Percentiles rank a stretch among this genome's conserved stretches.
These are phyloP conservation scores for Crithidia bombi DNA, from an alignment of 208 protist species.

Conservation along the genomic window DNA sequence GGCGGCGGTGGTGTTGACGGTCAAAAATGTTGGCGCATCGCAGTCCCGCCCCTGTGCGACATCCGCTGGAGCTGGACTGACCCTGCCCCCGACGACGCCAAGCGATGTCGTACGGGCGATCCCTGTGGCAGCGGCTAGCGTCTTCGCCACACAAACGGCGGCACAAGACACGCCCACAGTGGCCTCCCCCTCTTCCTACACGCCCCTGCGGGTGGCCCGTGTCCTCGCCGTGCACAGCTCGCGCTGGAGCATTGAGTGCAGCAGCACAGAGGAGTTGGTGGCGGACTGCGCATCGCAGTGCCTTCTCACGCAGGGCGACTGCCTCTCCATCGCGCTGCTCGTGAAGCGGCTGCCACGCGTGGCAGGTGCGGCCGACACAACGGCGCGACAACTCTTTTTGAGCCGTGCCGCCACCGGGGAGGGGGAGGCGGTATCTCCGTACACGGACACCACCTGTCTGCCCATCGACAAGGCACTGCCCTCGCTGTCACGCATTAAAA, in stretches of 20 bases:
- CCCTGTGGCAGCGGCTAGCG: neutral
- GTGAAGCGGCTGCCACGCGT: constrained; percentile 35
- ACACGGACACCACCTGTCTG: constrained; percentile 57
- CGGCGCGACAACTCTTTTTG: constrained; percentile 20
- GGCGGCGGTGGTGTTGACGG: constrained; percentile 54
- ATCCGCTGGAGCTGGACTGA: neutral
- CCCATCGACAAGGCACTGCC: constrained; percentile 40
- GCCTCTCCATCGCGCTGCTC: constrained; percentile 59
- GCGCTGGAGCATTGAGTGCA: constrained; percentile 51
- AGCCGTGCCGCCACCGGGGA: neutral
- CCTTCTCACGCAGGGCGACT: constrained; percentile 50
- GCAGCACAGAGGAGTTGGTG: constrained; percentile 33
- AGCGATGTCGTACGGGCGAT: constrained; percentile 20
- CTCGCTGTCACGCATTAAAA: constrained; percentile 15
- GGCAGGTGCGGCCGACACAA: constrained; percentile 12
- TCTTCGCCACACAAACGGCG: neutral
- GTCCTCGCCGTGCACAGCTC: constrained; percentile 61
- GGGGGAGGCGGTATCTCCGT: constrained; percentile 2
- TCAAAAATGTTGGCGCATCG: constrained; percentile 50
- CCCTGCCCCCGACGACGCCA: neutral
- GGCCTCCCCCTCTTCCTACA: constrained; percentile 3
- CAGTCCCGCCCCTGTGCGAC: neutral
- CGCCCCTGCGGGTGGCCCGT: constrained; percentile 54
- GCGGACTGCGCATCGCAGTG: constrained; percentile 45
- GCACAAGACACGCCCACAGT: neutral